These are phyloP conservation scores for Dalbergia cultrata DNA, from an alignment of 306 rosid genomes.

Conservation along the genomic window DNA sequence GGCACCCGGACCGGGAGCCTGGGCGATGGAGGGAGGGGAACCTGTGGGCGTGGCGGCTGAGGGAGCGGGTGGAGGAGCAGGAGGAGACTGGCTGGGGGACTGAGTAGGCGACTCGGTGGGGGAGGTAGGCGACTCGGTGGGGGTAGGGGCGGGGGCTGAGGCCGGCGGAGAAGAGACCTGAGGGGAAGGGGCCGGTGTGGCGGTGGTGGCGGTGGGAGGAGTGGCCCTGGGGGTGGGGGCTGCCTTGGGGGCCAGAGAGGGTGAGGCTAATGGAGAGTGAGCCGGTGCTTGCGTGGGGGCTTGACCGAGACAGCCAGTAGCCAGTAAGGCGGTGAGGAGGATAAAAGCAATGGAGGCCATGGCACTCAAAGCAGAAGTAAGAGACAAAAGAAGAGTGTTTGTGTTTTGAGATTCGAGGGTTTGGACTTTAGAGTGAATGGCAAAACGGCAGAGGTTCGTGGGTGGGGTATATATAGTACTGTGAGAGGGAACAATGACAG, in stretches of 20 bases:
- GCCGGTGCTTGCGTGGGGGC: slow-evolving; percentile 54
- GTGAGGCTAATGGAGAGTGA: slow-evolving; percentile 53
- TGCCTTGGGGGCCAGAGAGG: slow-evolving; percentile 23
- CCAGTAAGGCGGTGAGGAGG: slow-evolving; percentile 48
- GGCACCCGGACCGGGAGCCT: slow-evolving; percentile 27
- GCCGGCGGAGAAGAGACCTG: slow-evolving; percentile 3
- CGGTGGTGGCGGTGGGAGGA: slow-evolving; percentile 20
- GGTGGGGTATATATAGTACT: not conserved
- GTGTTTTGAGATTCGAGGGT: not conserved
- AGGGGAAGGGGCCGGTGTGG: slow-evolving; percentile 45
- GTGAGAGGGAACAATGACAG: not conserved
- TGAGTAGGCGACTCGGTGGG: not conserved
- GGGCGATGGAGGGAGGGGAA: not conserved
- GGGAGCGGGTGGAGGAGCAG: slow-evolving; percentile 48
- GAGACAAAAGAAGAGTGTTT: not conserved
- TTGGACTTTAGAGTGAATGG: not conserved
- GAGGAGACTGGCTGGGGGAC: slow-evolving; percentile 52
- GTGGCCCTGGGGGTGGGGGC: not conserved
- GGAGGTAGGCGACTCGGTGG: slow-evolving; percentile 35
- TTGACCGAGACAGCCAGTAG: slow-evolving; percentile 53
- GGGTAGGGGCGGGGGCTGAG: slow-evolving; percentile 4
- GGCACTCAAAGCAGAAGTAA: not conserved
- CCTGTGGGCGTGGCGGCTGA: slow-evolving; percentile 7
- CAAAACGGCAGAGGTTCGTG: not conserved
- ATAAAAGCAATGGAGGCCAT: slow-evolving; percentile 67